phyloP scores from a whole-genome alignment of 1,284 basidiomycete species.

The Ustilago nuda region DNA sequence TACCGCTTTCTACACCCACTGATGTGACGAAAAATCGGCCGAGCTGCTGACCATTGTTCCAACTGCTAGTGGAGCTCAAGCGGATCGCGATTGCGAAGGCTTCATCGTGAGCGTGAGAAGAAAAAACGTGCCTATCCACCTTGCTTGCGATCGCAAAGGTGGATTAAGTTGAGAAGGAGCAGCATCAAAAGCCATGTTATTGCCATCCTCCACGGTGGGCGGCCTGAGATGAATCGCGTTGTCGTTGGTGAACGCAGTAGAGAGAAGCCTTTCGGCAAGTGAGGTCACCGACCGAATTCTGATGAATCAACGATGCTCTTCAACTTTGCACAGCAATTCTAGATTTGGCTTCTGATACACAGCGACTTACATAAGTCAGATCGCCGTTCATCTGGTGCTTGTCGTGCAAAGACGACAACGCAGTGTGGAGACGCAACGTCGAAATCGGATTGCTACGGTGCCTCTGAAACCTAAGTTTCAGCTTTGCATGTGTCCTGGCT shows the following conservation, averaged over 20 bases:
- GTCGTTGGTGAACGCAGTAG: background rate
- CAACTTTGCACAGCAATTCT: no score
- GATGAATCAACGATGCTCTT: no score
- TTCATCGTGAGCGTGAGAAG: background rate
- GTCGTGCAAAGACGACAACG: no score
- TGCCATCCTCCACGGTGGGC: background rate
- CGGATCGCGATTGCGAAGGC: slow-evolving; percentile 8
- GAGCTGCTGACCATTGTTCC: background rate
- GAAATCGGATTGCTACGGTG: background rate
- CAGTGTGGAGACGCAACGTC: background rate
- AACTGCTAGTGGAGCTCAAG: background rate
- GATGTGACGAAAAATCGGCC: no score
- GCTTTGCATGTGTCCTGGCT: background rate
- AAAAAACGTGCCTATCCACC: background rate
- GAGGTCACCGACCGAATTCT: background rate
- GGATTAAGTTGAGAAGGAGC: background rate
- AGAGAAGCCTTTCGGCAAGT: background rate
- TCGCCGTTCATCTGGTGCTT: no score
- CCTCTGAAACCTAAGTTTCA: background rate
- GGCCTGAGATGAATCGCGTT: background rate
- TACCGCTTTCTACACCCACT: no score
- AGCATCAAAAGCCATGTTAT: background rate
- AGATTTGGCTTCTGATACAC: no score
- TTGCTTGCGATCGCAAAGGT: slow-evolving; percentile 3
- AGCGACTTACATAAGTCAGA: no score